Evolutionary conservation across 2,329 filamentous ascomycete genomes (phyloP).

Genomic region (Neonectria ditissima): DNA sequence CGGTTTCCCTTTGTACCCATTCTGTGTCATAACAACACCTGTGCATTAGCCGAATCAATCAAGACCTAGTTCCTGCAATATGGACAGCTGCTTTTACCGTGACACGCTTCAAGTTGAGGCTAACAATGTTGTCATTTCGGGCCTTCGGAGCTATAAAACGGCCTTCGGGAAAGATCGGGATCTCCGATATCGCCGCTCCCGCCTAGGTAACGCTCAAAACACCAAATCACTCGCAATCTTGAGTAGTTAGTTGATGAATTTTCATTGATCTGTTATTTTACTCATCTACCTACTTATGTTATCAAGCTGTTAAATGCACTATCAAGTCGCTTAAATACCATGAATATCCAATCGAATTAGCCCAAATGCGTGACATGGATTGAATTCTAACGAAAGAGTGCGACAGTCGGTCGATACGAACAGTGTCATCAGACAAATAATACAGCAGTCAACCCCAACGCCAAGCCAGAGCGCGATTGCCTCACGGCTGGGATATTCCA

Average conservation of each 20-base stretch:
- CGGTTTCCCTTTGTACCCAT: constrained; percentile 65
- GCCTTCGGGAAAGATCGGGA: constrained; percentile 44
- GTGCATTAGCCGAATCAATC: constrained; percentile 70
- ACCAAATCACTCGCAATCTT: constrained; percentile 26
- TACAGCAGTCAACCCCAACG: constrained; percentile 35
- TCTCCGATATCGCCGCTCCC: constrained; percentile 39
- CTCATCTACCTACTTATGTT: background rate
- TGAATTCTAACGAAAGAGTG: constrained; percentile 17
- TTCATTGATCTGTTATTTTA: background rate
- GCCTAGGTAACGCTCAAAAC: constrained; percentile 32
- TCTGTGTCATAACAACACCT: constrained; percentile 69
- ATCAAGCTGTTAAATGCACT: background rate
- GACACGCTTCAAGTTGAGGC: constrained; percentile 35
- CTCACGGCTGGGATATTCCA: constrained; percentile 31
- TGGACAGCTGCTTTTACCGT: constrained; percentile 33
- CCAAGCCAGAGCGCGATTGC: constrained; percentile 31
- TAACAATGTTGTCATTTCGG: constrained; percentile 33
- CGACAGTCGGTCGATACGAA: constrained; percentile 23
- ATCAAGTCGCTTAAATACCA: background rate
- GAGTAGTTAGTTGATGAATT: constrained; percentile 5
- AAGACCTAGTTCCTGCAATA: constrained; percentile 47
- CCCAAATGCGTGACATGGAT: background rate
- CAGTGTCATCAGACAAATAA: constrained; percentile 31
- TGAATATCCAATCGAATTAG: background rate
- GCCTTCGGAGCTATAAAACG: constrained; percentile 38